Evolutionary conservation across 1,284 basidiomycete genomes (phyloP), one percentile per base, ranked within the genome.

Genomic region (Ganoderma leucocontextum): DNA sequence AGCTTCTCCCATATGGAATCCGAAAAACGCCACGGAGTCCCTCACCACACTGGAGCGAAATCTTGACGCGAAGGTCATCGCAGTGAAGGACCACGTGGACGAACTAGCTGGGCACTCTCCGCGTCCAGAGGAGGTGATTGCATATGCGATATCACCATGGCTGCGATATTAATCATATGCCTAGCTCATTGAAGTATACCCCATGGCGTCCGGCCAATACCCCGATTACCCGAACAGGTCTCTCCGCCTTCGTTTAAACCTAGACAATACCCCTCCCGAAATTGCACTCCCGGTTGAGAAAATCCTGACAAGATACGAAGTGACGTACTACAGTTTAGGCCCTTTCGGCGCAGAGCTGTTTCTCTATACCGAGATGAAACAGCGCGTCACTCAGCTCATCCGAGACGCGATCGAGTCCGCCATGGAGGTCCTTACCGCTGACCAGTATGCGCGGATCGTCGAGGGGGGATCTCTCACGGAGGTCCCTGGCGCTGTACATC

Each of bases 1-100:
- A 0, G 95, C 94, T 0, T 95, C 92, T 33, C 94, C 94, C 0
- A 88, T 95, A 38, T 94, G 91, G 90, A 92, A 93, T 72, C 83
- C 87, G 13, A 89, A 86, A 70, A 86, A 92, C 66, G 87, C 91
- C 0, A 78, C 81, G 17, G 84, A 84, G 47, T 91, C 90, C 9
- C 80, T 91, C 19, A 76, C 83, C 42, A 82, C 83, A n/a, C 82
- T 96, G 0, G 93, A 96, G 79, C 80, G 80, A 57, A 92, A 90
- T 69, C 77, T 95, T 76, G 86, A 93, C 78, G 85, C 91, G 7
- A 90, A 87, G 67, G 88, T 95, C 42, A 86, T 95, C 57, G 90
- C 91, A 22, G 91, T 95, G 17, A 85, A 85, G 53, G 85, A 89
- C 60, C 86, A 95, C 73, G 75, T 85, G 0, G 85, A 86, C 8